Percentiles rank a stretch among this genome's conserved stretches.
These are phyloP conservation scores for Xylariomycetidae sp. DNA, from an alignment of 2,329 filamentous ascomycete genomes.

Conservation along the genomic window DNA sequence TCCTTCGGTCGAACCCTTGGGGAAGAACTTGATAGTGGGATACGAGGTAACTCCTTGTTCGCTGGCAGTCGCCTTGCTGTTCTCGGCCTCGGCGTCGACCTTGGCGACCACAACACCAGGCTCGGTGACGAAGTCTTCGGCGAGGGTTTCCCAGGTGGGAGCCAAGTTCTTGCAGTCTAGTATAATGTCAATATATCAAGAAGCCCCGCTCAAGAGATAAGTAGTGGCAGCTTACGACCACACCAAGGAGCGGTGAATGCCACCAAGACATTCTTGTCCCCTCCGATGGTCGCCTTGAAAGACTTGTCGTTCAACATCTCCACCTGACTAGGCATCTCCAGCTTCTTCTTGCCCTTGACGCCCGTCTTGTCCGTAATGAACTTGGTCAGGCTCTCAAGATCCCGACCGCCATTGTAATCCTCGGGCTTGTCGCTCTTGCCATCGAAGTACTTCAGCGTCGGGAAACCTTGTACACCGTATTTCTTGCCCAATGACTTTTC, in stretches of 20 bases:
- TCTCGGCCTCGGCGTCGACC: constrained; percentile 86
- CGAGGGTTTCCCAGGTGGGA: constrained; percentile 84
- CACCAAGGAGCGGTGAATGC: constrained; percentile 99
- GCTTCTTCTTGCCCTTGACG: constrained; percentile 72
- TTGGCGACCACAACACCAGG: constrained; percentile 82
- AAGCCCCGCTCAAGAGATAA: too few relatives aligned
- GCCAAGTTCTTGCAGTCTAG: constrained; percentile 95
- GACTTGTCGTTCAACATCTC: constrained; percentile 73
- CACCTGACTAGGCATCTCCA: constrained; percentile 68
- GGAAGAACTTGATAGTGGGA: constrained; percentile 98
- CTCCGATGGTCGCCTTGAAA: constrained; percentile 74
- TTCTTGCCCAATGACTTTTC: constrained; percentile 79
- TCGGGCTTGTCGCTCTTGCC: constrained; percentile 81
- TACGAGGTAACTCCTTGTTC: constrained; percentile 79
- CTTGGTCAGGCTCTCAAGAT: constrained; percentile 75
- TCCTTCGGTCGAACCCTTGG: constrained; percentile 71
- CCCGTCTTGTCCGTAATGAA: constrained; percentile 90
- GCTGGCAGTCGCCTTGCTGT: constrained; percentile 70
- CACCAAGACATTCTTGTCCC: constrained; percentile 85
- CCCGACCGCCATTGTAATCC: constrained; percentile 83
- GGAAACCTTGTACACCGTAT: constrained; percentile 90
- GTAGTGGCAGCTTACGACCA: constrained; percentile 81
- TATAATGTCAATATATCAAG: constrained; percentile 13
- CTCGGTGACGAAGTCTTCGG: constrained; percentile 75
- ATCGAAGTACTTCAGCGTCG: constrained; percentile 96